Conservation (phyloP, 75 land plant species). For the Cryptomeria japonica region DNA sequence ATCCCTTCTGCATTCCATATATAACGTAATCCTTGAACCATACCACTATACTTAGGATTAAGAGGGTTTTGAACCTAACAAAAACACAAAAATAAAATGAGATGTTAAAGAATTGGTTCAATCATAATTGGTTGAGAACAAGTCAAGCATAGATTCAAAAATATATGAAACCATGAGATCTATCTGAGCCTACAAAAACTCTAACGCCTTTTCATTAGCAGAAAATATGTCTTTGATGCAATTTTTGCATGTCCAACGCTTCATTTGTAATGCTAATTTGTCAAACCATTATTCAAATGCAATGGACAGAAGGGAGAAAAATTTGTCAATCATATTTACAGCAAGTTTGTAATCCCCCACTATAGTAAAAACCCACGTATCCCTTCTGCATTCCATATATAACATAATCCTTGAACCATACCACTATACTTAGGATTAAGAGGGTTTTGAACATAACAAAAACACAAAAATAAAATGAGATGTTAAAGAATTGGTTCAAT, state of each 20-base stretch:
- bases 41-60: conserved; percentile 48
- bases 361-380: conserved; percentile 41
- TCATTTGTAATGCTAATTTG: background rate
- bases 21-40: conserved; percentile 75
- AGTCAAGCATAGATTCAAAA: background rate
- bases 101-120: background rate
- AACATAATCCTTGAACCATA: conserved; percentile 71
- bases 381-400: conserved; percentile 87
- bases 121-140: background rate
- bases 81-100: conserved; percentile 4
- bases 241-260: background rate
- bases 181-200: background rate
- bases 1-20: conserved; percentile 88
- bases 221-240: background rate
- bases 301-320: background rate
- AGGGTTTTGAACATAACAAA: conserved; percentile 38
- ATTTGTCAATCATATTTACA: background rate
- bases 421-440: conserved; percentile 45
- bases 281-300: background rate
- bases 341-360: background rate
- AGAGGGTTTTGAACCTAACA: conserved; percentile 40
- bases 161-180: background rate
- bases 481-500: background rate
- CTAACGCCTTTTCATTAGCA: background rate
- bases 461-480: conserved; percentile 5